Percentiles rank a stretch among this genome's conserved stretches.
phyloP scores from a whole-genome alignment of 176 grass and related monocot genomes.

The Rhynchospora tenuis region DNA sequence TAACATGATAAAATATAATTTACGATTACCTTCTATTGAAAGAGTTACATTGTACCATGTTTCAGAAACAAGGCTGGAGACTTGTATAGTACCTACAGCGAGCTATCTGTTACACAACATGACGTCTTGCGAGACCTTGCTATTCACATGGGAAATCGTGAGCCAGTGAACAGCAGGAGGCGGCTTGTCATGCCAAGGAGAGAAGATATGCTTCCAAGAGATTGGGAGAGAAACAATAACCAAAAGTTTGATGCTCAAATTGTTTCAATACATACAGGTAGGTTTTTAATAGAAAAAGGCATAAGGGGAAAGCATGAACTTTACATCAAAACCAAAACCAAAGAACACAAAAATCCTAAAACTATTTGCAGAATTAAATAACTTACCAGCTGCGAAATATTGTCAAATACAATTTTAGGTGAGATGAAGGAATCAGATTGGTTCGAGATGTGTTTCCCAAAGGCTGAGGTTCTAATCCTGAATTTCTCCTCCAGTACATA shows the following conservation, averaged over 20 bases:
- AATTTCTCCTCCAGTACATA: slow-evolving; percentile 70
- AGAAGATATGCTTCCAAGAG: slow-evolving; percentile 63
- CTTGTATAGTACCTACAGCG: slow-evolving; percentile 82
- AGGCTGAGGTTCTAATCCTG: slow-evolving; percentile 94
- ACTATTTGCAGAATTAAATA: not conserved
- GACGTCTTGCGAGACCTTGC: slow-evolving; percentile 95
- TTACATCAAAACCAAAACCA: not conserved
- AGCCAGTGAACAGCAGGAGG: slow-evolving; percentile 51
- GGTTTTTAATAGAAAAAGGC: not conserved
- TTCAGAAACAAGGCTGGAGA: slow-evolving; percentile 86
- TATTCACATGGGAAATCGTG: slow-evolving; percentile 59
- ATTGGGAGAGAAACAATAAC: slow-evolving; percentile 81
- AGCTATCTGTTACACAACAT: slow-evolving; percentile 81
- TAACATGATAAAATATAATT: not conserved
- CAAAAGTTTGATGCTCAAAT: slow-evolving; percentile 77
- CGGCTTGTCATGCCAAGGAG: slow-evolving; percentile 82
- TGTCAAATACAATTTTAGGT: slow-evolving; percentile 35
- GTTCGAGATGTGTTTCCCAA: slow-evolving; percentile 88
- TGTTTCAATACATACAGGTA: slow-evolving; percentile 97
- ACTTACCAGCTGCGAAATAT: not conserved
- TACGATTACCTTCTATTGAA: not conserved
- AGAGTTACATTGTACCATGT: not conserved
- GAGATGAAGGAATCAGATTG: slow-evolving; percentile 96
- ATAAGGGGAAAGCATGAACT: not conserved
- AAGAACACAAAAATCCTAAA: too few species aligned